Evolutionary conservation across 805 yeast species (phyloP).

Genomic region (Candida multigemmis): DNA sequence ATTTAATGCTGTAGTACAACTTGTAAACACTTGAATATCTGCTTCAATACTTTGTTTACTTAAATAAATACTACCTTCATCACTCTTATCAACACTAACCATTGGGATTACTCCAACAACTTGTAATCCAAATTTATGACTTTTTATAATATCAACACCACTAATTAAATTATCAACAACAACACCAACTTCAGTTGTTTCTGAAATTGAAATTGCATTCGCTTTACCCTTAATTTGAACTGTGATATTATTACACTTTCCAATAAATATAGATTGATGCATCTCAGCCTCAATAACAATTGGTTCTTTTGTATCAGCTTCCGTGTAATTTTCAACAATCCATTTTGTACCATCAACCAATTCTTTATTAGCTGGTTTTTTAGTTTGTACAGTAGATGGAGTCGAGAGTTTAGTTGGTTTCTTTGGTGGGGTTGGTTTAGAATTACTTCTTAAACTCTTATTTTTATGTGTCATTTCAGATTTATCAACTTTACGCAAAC

Average conservation of each 20-base stretch:
- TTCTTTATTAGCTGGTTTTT: slow-evolving; percentile 46
- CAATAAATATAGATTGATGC: slow-evolving; percentile 85
- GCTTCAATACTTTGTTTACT: slow-evolving; percentile 61
- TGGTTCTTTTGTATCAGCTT: slow-evolving; percentile 36
- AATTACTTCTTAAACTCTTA: slow-evolving; percentile 63
- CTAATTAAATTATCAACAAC: slow-evolving; percentile 80
- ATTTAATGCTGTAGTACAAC: slow-evolving; percentile 79
- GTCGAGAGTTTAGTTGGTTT: slow-evolving; percentile 59
- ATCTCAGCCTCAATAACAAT: slow-evolving; percentile 69
- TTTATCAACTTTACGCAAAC: slow-evolving; percentile 85
- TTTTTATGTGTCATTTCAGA: slow-evolving; percentile 92
- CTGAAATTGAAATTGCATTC: slow-evolving; percentile 75
- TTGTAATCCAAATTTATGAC: slow-evolving; percentile 75
- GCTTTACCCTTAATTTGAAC: slow-evolving; percentile 86
- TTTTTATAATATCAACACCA: slow-evolving; percentile 81
- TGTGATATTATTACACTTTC: slow-evolving; percentile 65
- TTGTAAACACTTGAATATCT: slow-evolving; percentile 62
- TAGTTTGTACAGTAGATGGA: slow-evolving; percentile 21
- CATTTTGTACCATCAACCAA: slow-evolving; percentile 76
- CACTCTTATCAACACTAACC: slow-evolving; percentile 81
- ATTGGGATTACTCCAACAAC: slow-evolving; percentile 76
- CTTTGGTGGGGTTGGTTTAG: slow-evolving; percentile 73
- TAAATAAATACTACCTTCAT: slow-evolving; percentile 75
- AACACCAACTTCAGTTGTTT: slow-evolving; percentile 63
- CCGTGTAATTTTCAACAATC: slow-evolving; percentile 75